A percentile compares a stretch with the other conserved stretches of the same genome.
Evolutionary conservation across 805 yeast species (phyloP).

Genomic region (Maudiozyma bulderi): DNA sequence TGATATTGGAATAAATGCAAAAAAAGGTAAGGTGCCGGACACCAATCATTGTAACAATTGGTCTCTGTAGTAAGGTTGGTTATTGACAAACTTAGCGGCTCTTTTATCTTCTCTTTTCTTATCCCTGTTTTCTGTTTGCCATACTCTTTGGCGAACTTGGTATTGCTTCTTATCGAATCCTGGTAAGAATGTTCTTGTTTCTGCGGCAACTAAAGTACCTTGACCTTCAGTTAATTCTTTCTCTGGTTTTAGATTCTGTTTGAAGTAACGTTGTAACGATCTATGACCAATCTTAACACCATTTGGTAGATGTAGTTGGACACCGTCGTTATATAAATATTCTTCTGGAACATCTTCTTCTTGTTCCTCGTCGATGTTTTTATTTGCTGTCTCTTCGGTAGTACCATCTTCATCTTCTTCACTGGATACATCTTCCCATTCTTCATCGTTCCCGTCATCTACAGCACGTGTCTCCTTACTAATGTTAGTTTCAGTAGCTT

Average conservation of each 20-base stretch:
- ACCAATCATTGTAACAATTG: conserved; percentile 45
- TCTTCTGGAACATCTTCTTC: conserved; percentile 32
- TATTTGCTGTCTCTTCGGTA: conserved; percentile 8
- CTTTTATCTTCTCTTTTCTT: conserved; percentile 42
- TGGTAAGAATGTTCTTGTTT: conserved; percentile 44
- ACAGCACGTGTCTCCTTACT: background rate
- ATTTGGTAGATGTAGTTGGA: conserved; percentile 68
- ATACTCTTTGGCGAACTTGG: conserved; percentile 48
- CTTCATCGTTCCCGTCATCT: conserved; percentile 26
- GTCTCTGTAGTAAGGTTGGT: conserved; percentile 85
- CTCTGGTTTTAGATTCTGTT: conserved; percentile 60
- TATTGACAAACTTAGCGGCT: conserved; percentile 70
- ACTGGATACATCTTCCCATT: conserved; percentile 1
- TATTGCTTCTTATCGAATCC: conserved; percentile 37
- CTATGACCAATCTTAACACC: conserved; percentile 85
- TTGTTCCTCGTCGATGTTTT: conserved; percentile 14
- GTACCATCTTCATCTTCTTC: conserved; percentile 18
- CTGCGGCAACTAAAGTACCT: conserved; percentile 81
- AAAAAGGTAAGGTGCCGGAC: too few relatives aligned
- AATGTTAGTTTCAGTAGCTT: background rate
- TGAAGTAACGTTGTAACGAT: conserved; percentile 66
- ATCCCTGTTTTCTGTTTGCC: conserved; percentile 54
- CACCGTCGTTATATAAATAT: conserved; percentile 48
- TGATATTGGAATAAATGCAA: too few relatives aligned
- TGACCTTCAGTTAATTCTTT: conserved; percentile 58